Evolutionary conservation across 495 filamentous ascomycete genomes (phyloP), one percentile per base, ranked within the genome.

Genomic region (Podospora fimiseda): DNA sequence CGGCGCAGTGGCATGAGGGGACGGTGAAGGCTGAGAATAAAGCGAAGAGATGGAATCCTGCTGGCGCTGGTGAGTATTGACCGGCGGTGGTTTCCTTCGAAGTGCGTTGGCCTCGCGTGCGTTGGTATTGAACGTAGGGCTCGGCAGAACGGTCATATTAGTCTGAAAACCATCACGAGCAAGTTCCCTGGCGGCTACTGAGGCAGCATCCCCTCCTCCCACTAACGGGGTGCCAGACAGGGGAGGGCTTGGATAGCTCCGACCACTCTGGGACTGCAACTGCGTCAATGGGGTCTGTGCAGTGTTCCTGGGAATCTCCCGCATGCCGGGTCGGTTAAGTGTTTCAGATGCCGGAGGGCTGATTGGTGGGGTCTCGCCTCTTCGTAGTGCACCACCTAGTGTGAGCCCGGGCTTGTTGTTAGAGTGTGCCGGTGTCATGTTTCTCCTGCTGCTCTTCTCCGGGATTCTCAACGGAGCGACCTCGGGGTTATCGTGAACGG

Each of bases 391-490:
- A n/a, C 23, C 52, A n/a, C 48, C 59, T 15, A 52, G 41, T 19
- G 52, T 30, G 16, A 41, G 41, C n/a, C 24, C 57, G 1, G 59
- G 37, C 48, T 46, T 55, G 39, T 43, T 33, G 14, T 50, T 30
- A 9, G 52, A 54, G 19, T 57, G 42, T 6, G 40, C 57, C 30
- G 55, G 56, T 42, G 65, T 60, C 2, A 59, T 44, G 30, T 55
- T 62, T 38, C 68, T 69, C 55, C 67, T 73, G 37, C 53, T 65
- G 54, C 63, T 74, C 62, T 71, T 76, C 20, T 64, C 73, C 6
- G 77, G 76, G 39, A 77, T 65, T 39, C 58, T 71, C 20, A 79
- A 46, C 7, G 72, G 70, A 14, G 69, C 51, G 3, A 74, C 70
- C 33, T 68, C 58, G 22, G 61, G 64, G 23, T 63, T 67, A 53